Evolutionary conservation across 305 asterid species (phyloP), one percentile per base, ranked within the genome.

Genomic region (Lippia alba): DNA sequence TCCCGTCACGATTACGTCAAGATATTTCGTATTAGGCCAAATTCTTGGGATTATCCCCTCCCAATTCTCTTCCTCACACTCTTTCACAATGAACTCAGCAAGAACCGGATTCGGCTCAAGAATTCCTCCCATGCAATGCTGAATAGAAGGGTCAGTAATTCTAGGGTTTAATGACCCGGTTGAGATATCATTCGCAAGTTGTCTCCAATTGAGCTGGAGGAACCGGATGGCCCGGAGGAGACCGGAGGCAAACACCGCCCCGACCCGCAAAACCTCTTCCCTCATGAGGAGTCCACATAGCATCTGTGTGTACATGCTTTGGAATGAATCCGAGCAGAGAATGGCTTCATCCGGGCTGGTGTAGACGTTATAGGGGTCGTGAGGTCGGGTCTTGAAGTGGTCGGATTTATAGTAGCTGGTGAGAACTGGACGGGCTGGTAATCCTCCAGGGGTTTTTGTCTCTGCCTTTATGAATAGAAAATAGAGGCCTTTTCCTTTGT

Each of bases 281-380:
- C 91, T 76, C 90, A 83, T 81, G 63, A 86, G 49, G 24, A 91
- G 87, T 48, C 96, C 94, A 46, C 96, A 90, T 0, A 87, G 84
- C 94, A 90, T 87, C 64, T 90, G 96, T 0, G 87, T 70, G 49
- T 91, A 91, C 89, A 91, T 85, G 85, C 97, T 88, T 30, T 91
- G 96, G 81, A 69, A 85, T 0, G 93, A 81, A 32, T 91, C 96
- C 0, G 80, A 71, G 56, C 97, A 88, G 15, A 91, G 89, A 57
- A 91, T 79, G 53, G 96, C 80, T 63, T 83, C 94, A 10, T 83
- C 86, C 0, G 91, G 96, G 82, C 96, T 91, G 12, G 97, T 88
- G 81, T 86, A 91, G 5, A 85, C 89, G 61, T 72, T 67, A 77
- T 71, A 85, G 0, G 90, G 89, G 69, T 91, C 91, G 33, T 78